phyloP scores from a whole-genome alignment of 1,284 basidiomycete genomes.

The Coniophora puteana region DNA sequence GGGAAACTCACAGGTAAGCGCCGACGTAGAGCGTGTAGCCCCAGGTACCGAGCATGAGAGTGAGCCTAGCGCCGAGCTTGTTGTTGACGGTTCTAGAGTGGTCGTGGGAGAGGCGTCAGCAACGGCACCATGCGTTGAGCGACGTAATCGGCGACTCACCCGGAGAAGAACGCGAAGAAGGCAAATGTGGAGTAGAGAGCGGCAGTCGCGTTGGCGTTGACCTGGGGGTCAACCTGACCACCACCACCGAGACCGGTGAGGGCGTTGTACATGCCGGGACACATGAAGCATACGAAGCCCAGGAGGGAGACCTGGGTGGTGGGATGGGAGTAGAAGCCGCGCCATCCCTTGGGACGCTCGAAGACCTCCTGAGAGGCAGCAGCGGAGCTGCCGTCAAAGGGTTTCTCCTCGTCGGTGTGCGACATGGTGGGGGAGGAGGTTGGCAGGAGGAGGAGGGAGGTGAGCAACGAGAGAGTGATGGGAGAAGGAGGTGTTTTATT shows the following conservation, averaged over 20 bases:
- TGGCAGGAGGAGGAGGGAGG: too few relatives aligned
- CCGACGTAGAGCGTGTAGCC: conserved; percentile 50
- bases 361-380: too few relatives aligned
- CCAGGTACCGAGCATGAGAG: conserved; percentile 45
- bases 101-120: background rate
- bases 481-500: too few relatives aligned
- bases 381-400: too few relatives aligned
- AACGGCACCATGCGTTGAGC: conserved; percentile 24
- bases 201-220: conserved; percentile 24
- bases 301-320: conserved; percentile 23
- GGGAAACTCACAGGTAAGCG: conserved; percentile 35
- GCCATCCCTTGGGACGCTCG: conserved; percentile 27
- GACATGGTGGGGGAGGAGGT: too few relatives aligned
- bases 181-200: conserved; percentile 72
- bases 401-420: too few relatives aligned
- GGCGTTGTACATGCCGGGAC: conserved; percentile 16
- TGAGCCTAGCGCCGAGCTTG: conserved; percentile 44
- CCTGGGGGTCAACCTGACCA: conserved; percentile 26
- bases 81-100: conserved; percentile 28
- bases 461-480: too few relatives aligned
- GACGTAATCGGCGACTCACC: conserved; percentile 34
- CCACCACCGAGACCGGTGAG: conserved; percentile 28
- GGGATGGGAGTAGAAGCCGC: conserved; percentile 27
- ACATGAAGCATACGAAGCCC: conserved; percentile 33
- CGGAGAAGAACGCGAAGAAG: conserved; percentile 41